Percentiles rank a stretch among this genome's conserved stretches.
Conservation (phyloP, 345 rosid genomes). For the Camelina laxa region DNA sequence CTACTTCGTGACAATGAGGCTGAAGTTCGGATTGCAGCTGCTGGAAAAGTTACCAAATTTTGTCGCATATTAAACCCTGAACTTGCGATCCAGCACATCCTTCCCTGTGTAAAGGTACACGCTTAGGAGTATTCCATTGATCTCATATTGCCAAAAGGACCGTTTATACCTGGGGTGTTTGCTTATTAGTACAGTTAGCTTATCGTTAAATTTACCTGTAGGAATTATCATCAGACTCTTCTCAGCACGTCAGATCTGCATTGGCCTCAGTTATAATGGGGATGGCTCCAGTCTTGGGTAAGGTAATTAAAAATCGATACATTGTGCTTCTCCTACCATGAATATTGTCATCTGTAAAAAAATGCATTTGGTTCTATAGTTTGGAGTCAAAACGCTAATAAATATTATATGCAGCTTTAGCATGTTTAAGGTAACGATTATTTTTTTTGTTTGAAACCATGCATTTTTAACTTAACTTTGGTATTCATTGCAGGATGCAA, state of each 20-base stretch:
- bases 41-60: conserved; percentile 94
- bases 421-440: not conserved
- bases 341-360: conserved; percentile 5
- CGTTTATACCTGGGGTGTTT: not conserved
- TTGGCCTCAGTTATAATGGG: conserved; percentile 99
- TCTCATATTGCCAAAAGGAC: not conserved
- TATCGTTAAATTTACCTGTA: conserved; percentile 33
- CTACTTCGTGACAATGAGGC: conserved; percentile 97
- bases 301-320: conserved; percentile 38
- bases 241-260: conserved; percentile 98
- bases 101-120: conserved; percentile 89
- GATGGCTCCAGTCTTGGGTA: conserved; percentile 92
- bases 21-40: conserved; percentile 98
- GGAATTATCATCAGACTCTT: conserved; percentile 96
- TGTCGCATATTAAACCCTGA: conserved; percentile 88
- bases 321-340: not conserved
- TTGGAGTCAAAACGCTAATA: not conserved
- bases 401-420: not conserved
- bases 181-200: not conserved
- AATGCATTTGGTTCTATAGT: not conserved
- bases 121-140: conserved; percentile 6
- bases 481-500: conserved; percentile 70
- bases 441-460: not conserved
- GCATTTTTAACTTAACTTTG: conserved; percentile 19
- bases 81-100: conserved; percentile 79